Base-by-base conservation (phyloP, 345 rosid genomes). In the Populus tremula region DNA sequence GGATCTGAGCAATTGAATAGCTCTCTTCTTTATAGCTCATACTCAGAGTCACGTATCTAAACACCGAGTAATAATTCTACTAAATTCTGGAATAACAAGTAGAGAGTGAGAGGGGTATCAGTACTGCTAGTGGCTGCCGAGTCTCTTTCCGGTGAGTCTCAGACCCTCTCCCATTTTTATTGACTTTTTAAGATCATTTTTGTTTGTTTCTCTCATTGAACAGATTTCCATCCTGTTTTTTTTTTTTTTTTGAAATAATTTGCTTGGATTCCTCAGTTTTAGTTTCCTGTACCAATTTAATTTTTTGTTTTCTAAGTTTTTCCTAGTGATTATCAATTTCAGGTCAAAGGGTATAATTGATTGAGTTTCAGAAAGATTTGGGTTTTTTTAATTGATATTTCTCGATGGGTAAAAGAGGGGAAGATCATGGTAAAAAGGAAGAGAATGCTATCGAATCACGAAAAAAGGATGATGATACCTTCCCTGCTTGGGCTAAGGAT, bases 401-500 rank as follows among this genome's bases (percentile, higher is more conserved):
- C 27, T 29, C 75, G 70, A 94, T 91, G 98, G 97, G 91, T 63
- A 90, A 80, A 77, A 95, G 94, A 79, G 88, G 92, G 64, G 77
- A 91, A 72, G 79, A 88, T 18, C 69, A 76, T 53, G 92, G 86
- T 16, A 82, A 83, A 71, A 77, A 69, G 29, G 88, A 82, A 53
- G 78, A 70, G 31, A 50, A 11, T 0, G 79, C 69, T 25, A 18
- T 67, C 13, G 82, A 70, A 66, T 71, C 86, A 8, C 47, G 70
- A 59, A 59, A n/a, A 27, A 13, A 59, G 2, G 75, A 69, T 27
- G 21, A 50, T 10, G 86, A 88, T 0, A 33, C 8, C 16, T 91
- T 90, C 72, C 95, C 93, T 35, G 93, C 93, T 49, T 95, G 99
- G 99, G 81, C 90, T 13, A 90, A 67, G 77, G 96, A 87, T 47